Evolutionary conservation across 176 grass and related monocot species (phyloP).

Genomic region (Oryza meyeriana): DNA sequence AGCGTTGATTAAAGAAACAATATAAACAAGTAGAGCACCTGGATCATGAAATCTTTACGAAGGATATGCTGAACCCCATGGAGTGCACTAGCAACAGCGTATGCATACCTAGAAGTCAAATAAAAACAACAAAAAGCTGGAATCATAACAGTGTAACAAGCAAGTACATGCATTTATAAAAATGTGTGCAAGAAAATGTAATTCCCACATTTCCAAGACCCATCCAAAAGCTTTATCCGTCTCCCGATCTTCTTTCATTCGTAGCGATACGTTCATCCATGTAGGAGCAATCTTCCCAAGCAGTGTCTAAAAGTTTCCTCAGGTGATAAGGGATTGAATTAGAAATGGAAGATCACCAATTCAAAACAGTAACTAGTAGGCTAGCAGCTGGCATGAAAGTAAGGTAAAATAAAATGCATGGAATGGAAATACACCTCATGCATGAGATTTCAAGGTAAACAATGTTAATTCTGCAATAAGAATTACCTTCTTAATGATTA

Average conservation of each 20-base stretch:
- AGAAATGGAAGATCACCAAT: background rate
- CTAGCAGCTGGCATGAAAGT: background rate
- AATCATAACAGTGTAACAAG: slow-evolving; percentile 23
- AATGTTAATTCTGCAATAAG: background rate
- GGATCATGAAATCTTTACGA: slow-evolving; percentile 97
- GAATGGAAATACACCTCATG: slow-evolving; percentile 2
- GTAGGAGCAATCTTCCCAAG: slow-evolving; percentile 93
- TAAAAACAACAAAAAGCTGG: slow-evolving; percentile 1
- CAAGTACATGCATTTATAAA: slow-evolving; percentile 13
- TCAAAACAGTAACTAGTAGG: slow-evolving; percentile 16
- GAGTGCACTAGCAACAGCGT: slow-evolving; percentile 93
- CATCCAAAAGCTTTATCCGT: slow-evolving; percentile 88
- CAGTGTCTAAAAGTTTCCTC: slow-evolving; percentile 33
- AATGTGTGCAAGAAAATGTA: slow-evolving; percentile 23
- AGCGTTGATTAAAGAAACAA: background rate
- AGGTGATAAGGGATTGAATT: background rate
- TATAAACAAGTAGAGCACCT: slow-evolving; percentile 44
- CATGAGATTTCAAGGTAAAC: background rate
- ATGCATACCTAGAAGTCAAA: slow-evolving; percentile 79
- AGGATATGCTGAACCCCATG: slow-evolving; percentile 95
- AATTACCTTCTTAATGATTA: slow-evolving; percentile 93
- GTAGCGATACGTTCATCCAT: slow-evolving; percentile 94
- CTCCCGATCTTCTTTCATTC: slow-evolving; percentile 92
- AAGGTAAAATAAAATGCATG: background rate
- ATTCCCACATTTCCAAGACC: slow-evolving; percentile 93